Evolutionary conservation across 2,329 filamentous ascomycete species (phyloP), one percentile per base, ranked within the genome.

Genomic region (Diaporthe batatas): DNA sequence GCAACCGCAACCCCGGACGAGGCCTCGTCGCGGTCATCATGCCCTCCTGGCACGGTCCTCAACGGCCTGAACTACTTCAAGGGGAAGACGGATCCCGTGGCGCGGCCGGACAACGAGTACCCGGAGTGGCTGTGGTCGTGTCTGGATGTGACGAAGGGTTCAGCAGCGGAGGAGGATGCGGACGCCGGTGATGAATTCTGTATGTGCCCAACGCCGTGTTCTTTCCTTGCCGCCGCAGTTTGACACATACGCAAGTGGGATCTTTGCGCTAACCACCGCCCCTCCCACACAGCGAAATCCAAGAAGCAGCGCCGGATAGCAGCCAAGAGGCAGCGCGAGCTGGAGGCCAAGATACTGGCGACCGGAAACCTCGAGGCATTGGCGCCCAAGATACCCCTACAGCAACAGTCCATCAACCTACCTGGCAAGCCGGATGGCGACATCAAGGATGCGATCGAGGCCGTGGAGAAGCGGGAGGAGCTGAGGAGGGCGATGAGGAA

Each of bases 61-160:
- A 90, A 86, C 71, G 94, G 94, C 1, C 84, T 97, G 71, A 96
- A 94, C 82, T 96, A 93, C 82, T 83, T 91, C 79, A 96, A 96
- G 85, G 90, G 89, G 76, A 88, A 89, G 79, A 84, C 87, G 47
- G 93, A 96, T 79, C 94, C 94, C 0, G 85, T 96, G 7, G 94
- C 94, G 12, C 81, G 91, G 78, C 86, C 91, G 44, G 94, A 97
- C 77, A 86, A 90, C 29, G 92, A 93, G 75, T 97, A 97, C 82
- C 94, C 94, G 3, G 86, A 85, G 32, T 97, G 94, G 94, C 82
- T 97, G 75, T 97, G 94, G 94, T 86, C 83, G 3, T 91, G 93
- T 76, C 83, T 96, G 71, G 88, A 91, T 67, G 86, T 89, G 72
- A 85, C 89, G 82, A 88, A 90, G 82, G 90, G 87, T 79, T 81